A percentile compares a stretch with the other conserved stretches of the same genome.
Conservation (phyloP, 78 protist genomes). For the Emiliania huxleyi region DNA sequence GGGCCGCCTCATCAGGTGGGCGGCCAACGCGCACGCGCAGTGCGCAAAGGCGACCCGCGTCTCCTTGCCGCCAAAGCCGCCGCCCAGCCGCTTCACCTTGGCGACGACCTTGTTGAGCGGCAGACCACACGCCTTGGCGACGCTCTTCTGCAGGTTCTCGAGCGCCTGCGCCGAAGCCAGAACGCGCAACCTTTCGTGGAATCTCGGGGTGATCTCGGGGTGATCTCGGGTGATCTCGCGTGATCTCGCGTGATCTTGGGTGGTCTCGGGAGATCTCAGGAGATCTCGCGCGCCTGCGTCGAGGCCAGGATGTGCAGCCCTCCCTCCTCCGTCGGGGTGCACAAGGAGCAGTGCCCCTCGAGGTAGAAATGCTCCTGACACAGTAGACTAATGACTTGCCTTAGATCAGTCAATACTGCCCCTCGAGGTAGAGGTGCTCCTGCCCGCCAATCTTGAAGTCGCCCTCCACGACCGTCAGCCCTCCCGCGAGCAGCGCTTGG, state of each 20-base stretch:
- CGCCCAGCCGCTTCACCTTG: conserved; percentile 84
- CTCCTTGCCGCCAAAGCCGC: conserved; percentile 98
- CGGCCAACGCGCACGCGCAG: conserved; percentile 63
- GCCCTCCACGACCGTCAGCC: too few relatives aligned
- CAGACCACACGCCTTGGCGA: not conserved
- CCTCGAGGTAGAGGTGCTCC: conserved; percentile 61
- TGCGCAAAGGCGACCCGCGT: not conserved
- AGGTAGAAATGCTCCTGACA: conserved; percentile 93
- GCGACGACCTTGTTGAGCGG: conserved; percentile 22
- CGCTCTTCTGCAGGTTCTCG: conserved; percentile 62
- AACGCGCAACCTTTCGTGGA: too few relatives aligned
- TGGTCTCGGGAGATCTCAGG: too few relatives aligned
- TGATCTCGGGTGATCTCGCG: too few relatives aligned
- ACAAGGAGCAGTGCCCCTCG: not conserved
- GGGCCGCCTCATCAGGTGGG: conserved; percentile 45
- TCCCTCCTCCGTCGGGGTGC: conserved; percentile 44
- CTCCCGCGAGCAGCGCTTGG: too few relatives aligned
- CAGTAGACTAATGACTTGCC: too few relatives aligned
- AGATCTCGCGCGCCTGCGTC: conserved; percentile 76
- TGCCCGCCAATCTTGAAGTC: conserved; percentile 30
- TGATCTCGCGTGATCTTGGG: too few relatives aligned
- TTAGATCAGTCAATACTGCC: too few relatives aligned
- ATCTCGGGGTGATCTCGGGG: too few relatives aligned
- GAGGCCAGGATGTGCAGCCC: conserved; percentile 17
- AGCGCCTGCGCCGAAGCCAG: conserved; percentile 22